These are phyloP conservation scores for Peniophora sp. DNA, from an alignment of 1,284 basidiomycete species.

Conservation along the genomic window DNA sequence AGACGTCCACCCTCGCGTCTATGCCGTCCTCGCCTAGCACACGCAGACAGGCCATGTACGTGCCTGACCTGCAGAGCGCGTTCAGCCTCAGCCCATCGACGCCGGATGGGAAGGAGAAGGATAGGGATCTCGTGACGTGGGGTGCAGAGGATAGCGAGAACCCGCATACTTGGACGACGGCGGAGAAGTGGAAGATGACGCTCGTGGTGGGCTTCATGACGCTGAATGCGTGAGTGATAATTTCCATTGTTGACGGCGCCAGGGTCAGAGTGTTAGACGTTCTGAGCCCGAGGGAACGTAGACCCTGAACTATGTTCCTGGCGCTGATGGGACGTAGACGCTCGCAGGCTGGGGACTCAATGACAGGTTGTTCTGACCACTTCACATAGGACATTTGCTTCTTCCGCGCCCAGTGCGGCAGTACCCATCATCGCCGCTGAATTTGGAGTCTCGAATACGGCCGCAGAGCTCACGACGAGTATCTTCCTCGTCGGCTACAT, in stretches of 20 bases:
- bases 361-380: conserved; percentile 10
- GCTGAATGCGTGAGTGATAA: conserved; percentile 29
- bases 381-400: conserved; percentile 45
- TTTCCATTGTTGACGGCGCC: no score
- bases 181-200: conserved; percentile 42
- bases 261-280: no score
- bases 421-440: conserved; percentile 26
- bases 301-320: no score
- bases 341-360: conserved; percentile 1
- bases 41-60: no score
- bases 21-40: no score
- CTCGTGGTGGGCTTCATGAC: conserved; percentile 36
- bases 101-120: conserved; percentile 9
- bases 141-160: conserved; percentile 52
- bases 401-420: conserved; percentile 46
- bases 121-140: conserved; percentile 39
- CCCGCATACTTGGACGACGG: conserved; percentile 48
- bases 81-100: neutral
- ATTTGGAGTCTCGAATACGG: conserved; percentile 34
- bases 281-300: no score
- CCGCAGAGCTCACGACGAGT: conserved; percentile 43
- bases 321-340: no score
- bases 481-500: conserved; percentile 54
- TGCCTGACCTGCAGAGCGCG: neutral
- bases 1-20: no score